Evolutionary conservation across 495 filamentous ascomycete genomes (phyloP).

Genomic region (Penicillium malachiteum): DNA sequence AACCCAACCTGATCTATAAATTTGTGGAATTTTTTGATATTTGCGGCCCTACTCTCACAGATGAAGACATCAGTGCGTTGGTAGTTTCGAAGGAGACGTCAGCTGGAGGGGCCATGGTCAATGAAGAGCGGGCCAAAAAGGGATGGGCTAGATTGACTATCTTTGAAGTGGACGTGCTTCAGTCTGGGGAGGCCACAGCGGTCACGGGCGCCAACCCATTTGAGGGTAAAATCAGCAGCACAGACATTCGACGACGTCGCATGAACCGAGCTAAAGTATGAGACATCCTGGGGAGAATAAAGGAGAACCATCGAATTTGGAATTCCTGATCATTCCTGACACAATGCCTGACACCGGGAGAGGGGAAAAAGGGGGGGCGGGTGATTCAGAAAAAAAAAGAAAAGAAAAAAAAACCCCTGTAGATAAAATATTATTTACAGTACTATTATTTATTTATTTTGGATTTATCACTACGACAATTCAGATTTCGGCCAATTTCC

Average conservation of each 20-base stretch:
- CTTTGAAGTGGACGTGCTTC: slow-evolving; percentile 90
- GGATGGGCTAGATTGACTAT: slow-evolving; percentile 76
- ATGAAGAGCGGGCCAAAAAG: slow-evolving; percentile 71
- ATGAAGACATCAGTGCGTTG: slow-evolving; percentile 72
- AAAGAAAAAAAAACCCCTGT: slow-evolving; percentile 7
- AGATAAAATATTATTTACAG: slow-evolving; percentile 14
- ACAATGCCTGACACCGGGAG: too few relatives aligned
- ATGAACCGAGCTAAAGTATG: slow-evolving; percentile 41
- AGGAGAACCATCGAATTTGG: not conserved
- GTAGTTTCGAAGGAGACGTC: slow-evolving; percentile 90
- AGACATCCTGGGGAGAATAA: slow-evolving; percentile 3
- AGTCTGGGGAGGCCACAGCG: slow-evolving; percentile 59
- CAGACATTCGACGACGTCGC: slow-evolving; percentile 59
- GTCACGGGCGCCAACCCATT: slow-evolving; percentile 56
- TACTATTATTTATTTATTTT: not conserved
- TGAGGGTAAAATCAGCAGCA: slow-evolving; percentile 87
- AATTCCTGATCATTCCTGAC: not conserved
- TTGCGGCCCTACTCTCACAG: slow-evolving; percentile 89
- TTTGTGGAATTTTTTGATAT: slow-evolving; percentile 84
- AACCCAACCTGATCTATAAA: slow-evolving; percentile 55
- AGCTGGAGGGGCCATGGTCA: slow-evolving; percentile 78
- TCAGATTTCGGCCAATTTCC: slow-evolving; percentile 22
- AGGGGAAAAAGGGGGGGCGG: not conserved
- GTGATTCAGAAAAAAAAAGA: not conserved
- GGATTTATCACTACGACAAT: not conserved